Percentiles rank a stretch among this genome's conserved stretches.
These are phyloP conservation scores for Bidens hawaiensis DNA, from an alignment of 140 eudicot species.

Conservation along the genomic window DNA sequence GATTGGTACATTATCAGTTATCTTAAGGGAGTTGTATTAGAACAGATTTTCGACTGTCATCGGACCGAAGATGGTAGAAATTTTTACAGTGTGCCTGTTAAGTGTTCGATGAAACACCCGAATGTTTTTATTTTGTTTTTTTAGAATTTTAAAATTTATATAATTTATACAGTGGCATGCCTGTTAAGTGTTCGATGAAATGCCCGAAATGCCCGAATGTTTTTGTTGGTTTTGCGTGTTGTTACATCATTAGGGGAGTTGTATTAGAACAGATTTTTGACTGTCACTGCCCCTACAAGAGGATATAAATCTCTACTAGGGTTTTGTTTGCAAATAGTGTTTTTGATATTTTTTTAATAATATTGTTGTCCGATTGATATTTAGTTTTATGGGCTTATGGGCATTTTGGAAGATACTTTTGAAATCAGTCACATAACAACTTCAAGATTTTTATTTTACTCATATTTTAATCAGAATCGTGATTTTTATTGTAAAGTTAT, in stretches of 20 bases:
- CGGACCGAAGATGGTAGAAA: background rate
- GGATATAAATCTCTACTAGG: background rate
- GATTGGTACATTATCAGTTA: background rate
- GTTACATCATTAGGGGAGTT: background rate
- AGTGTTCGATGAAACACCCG: too few relatives aligned
- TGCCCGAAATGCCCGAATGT: slow-evolving; percentile 5
- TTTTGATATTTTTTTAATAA: background rate
- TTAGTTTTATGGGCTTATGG: background rate
- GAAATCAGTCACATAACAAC: background rate
- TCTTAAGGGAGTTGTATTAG: background rate
- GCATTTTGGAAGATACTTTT: slow-evolving; percentile 8
- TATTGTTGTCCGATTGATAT: too few relatives aligned
- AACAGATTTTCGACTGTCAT: background rate
- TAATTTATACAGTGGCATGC: background rate
- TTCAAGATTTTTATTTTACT: background rate
- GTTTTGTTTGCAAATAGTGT: background rate
- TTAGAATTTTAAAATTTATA: too few relatives aligned
- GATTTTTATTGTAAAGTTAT: too few relatives aligned
- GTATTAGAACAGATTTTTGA: background rate
- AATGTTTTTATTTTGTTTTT: background rate
- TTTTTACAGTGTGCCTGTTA: background rate
- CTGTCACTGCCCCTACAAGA: too few relatives aligned
- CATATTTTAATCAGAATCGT: too few relatives aligned
- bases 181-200: slow-evolving; percentile 14
- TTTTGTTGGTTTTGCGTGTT: background rate